Conservation (phyloP, 2,329 filamentous ascomycete species). For the Colletotrichum lini region DNA sequence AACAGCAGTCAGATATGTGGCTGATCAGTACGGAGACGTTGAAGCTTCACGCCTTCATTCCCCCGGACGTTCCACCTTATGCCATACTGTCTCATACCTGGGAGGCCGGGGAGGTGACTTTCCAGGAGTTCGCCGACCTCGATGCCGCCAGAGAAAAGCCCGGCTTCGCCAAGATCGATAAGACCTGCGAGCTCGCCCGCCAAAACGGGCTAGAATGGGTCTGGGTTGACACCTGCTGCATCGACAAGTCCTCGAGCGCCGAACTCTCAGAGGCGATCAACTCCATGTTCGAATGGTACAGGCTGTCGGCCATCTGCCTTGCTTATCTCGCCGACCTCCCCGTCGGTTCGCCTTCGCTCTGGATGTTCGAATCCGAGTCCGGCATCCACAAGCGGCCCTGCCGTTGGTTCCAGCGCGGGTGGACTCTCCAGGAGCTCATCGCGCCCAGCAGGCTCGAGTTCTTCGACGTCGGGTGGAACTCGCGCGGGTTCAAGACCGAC, state of each 20-base stretch:
- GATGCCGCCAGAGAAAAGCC: background rate
- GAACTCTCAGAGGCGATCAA: conserved; percentile 37
- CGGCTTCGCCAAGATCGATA: conserved; percentile 37
- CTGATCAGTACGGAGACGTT: conserved; percentile 45
- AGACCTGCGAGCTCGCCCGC: conserved; percentile 35
- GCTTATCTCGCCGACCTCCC: conserved; percentile 30
- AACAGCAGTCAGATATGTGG: conserved; percentile 43
- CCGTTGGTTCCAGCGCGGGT: conserved; percentile 27
- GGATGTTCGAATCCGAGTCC: background rate
- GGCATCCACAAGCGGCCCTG: background rate
- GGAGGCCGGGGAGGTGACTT: conserved; percentile 49
- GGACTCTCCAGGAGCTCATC: conserved; percentile 44
- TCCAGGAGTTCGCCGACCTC: conserved; percentile 44
- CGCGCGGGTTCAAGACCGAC: conserved; percentile 8
- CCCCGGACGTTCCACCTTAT: conserved; percentile 44
- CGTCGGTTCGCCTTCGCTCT: background rate
- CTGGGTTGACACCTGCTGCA: conserved; percentile 30
- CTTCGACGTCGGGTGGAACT: conserved; percentile 44
- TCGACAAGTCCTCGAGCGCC: conserved; percentile 31
- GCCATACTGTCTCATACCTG: conserved; percentile 56
- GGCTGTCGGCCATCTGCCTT: conserved; percentile 32
- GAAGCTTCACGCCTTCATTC: conserved; percentile 44
- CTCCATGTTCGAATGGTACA: conserved; percentile 38
- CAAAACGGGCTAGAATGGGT: conserved; percentile 26
- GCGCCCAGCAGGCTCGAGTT: conserved; percentile 45